phyloP scores from a whole-genome alignment of 306 rosid species.

The Trifolium fragiferum region DNA sequence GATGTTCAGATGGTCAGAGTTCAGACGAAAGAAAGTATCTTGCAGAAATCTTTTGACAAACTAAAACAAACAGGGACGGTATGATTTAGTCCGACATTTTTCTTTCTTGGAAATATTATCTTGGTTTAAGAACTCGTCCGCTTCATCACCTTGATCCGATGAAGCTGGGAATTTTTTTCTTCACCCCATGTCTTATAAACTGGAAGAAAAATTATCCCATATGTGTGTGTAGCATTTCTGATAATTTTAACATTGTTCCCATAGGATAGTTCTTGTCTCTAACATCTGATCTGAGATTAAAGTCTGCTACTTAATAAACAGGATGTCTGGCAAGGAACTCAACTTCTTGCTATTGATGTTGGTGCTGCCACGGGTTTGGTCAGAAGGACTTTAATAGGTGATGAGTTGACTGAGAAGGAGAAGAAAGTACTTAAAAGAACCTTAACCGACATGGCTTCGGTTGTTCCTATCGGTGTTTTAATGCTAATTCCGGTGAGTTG shows the following conservation, averaged over 20 bases:
- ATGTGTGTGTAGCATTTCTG: slow-evolving; percentile 4
- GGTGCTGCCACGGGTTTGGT: slow-evolving; percentile 76
- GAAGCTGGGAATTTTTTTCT: neutral
- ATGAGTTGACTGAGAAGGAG: slow-evolving; percentile 90
- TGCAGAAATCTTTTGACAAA: slow-evolving; percentile 76
- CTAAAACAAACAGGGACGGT: slow-evolving; percentile 86
- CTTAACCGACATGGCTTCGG: slow-evolving; percentile 91
- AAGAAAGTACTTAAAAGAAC: slow-evolving; percentile 84
- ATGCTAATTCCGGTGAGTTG: slow-evolving; percentile 96
- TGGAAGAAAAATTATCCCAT: slow-evolving; percentile 11
- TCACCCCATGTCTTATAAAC: slow-evolving; percentile 3
- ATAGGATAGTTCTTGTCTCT: slow-evolving; percentile 21
- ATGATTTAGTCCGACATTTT: slow-evolving; percentile 40
- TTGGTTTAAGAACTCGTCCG: slow-evolving; percentile 33
- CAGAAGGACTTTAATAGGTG: slow-evolving; percentile 79
- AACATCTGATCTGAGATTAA: slow-evolving; percentile 39
- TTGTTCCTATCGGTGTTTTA: slow-evolving; percentile 88
- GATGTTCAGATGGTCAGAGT: slow-evolving; percentile 57
- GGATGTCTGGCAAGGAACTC: slow-evolving; percentile 99
- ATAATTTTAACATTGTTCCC: slow-evolving; percentile 18
- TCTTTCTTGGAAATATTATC: slow-evolving; percentile 31
- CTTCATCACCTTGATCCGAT: slow-evolving; percentile 17
- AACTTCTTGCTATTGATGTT: slow-evolving; percentile 86
- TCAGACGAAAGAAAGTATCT: slow-evolving; percentile 67
- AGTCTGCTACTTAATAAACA: slow-evolving; percentile 46